Evolutionary conservation across 148 eudicot species (phyloP).

Genomic region (Vaccinium myrtillus): DNA sequence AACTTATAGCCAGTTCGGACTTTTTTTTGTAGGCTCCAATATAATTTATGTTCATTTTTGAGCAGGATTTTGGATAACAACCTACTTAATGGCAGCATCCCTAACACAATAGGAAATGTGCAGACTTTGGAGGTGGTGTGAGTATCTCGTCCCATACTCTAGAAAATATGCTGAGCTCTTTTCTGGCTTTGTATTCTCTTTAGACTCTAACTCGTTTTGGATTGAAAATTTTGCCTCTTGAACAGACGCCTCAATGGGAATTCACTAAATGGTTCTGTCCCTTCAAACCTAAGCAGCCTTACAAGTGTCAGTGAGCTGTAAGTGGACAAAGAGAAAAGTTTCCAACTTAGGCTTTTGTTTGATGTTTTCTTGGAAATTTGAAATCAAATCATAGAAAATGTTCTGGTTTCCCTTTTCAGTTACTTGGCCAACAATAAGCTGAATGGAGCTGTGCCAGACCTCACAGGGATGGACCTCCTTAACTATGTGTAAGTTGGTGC

Average conservation of each 20-base stretch:
- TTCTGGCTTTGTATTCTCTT: background rate
- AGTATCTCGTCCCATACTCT: conserved; percentile 34
- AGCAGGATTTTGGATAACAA: conserved; percentile 82
- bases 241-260: conserved; percentile 82
- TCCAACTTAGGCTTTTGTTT: background rate
- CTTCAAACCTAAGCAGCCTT: conserved; percentile 55
- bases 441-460: conserved; percentile 64
- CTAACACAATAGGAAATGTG: conserved; percentile 59
- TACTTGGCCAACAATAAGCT: conserved; percentile 66
- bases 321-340: conserved; percentile 25
- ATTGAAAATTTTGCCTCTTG: conserved; percentile 16
- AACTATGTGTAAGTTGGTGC: conserved; percentile 53
- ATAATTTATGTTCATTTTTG: background rate
- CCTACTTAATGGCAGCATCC: conserved; percentile 53
- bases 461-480: conserved; percentile 56
- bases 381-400: background rate
- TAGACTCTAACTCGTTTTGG: background rate
- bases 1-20: background rate
- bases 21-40: background rate
- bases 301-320: conserved; percentile 59
- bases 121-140: conserved; percentile 62
- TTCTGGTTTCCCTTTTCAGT: conserved; percentile 39
- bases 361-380: background rate
- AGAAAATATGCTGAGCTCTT: background rate
- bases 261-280: conserved; percentile 49